Evolutionary conservation across 2,329 filamentous ascomycete genomes (phyloP), one percentile per base, ranked within the genome.

Genomic region (Epichloe scottii): DNA sequence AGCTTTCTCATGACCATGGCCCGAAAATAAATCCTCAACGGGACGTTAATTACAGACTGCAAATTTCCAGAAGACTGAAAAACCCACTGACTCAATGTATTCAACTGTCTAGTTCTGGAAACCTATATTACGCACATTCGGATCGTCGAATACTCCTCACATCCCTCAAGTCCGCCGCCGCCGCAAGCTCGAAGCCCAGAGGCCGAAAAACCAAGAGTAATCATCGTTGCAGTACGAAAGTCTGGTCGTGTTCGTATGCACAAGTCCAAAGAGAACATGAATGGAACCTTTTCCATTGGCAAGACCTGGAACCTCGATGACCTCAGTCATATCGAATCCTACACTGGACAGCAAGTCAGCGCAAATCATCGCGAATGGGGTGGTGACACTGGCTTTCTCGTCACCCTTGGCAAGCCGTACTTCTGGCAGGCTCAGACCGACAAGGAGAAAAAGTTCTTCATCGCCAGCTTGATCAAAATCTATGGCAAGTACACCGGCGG

Each of bases 371-470:
- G 85, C 77, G 68, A 85, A 63, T 95, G 87, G 87, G 91, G 89
- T 21, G 84, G 85, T 49, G 84, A 84, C 52, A 81, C 82, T 43
- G 93, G 93, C 15, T 97, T 98, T 63, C 74, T 85, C 26, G 88
- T 97, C 48, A 93, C 84, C 1, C 79, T 98, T 30, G 85, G 86
- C 26, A 98, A 98, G 67, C 87, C 89, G 0, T 98, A 98, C 69
- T 98, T 93, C 67, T 98, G 93, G 93, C 82, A 95, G 67, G 89
- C 93, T 35, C 84, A 89, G 57, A 93, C 88, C 1, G 79, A 87
- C 49, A 96, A 96, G 71, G 93, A 98, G 70, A 97, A 96, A 74
- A 91, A 95, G 64, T 97, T 97, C 70, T 98, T 98, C 68, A 93
- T 98, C 61, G 89, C 87, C 35, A 96, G 90, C 67, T 71, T 97